Base-by-base conservation (phyloP, 2,329 filamentous ascomycete genomes). In the Penicillium polonicum region DNA sequence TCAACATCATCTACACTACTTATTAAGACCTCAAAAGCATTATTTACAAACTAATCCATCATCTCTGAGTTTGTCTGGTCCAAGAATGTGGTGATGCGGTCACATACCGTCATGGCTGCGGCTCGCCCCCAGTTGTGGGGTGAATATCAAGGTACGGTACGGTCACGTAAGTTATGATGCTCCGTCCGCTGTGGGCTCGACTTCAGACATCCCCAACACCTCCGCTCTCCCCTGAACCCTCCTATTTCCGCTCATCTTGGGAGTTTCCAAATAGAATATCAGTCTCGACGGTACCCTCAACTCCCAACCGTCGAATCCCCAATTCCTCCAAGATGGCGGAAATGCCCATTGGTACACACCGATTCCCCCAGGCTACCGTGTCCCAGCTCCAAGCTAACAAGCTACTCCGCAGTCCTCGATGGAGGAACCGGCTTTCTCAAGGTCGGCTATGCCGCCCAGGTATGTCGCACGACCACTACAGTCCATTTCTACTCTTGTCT, bases 391-490 rank as follows among this genome's bases (percentile, higher is more conserved):
- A 62, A 63, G 62, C 57, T 65, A 64, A 67, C 70, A 74, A 69
- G 73, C 70, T 52, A 63, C 60, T 58, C 61, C 56, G 45, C 75
- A 97, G 94, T 99, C 76, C 93, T 99, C 85, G 94, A 99, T 84
- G 94, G 94, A 85, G 94, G 94, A 79, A 99, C 94, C 75, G 94
- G 94, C 79, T 99, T 99, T 85, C 89, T 99, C 79, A 99, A 99
- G 82, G 94, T 96, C 80, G 94, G 94, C 78, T 99, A 97, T 82
- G 94, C 94, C 73, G 94, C 89, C 72, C 92, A 88, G 81, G 87
- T 89, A 79, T 68, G 80, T 64, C 56, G 49, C 54, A 59, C 7
- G 5, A 8, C 13, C 33, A 17, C 27, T 31, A 35, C 19, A 31
- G 19, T 48, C 9, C 1, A 1, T 31, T 29, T 21, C 35, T 36